A percentile compares a stretch with the other conserved stretches of the same genome.
These are phyloP conservation scores for Phytophthora macrochlamydospora DNA, from an alignment of 352 stramenopile species.

Conservation along the genomic window DNA sequence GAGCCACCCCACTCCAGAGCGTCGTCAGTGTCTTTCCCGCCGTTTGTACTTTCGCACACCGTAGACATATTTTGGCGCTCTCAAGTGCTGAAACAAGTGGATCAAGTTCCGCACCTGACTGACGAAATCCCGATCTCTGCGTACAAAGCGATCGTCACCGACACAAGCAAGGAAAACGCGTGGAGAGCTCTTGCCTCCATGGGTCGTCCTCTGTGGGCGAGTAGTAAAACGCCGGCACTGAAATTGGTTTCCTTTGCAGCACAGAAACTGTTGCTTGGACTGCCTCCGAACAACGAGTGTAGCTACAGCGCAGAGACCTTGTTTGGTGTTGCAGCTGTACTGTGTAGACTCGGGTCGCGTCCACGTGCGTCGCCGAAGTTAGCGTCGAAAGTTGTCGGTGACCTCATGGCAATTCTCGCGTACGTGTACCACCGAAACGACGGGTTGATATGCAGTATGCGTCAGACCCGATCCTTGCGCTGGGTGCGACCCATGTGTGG, in stretches of 20 bases:
- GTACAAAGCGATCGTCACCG: not conserved
- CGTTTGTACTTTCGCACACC: slow-evolving; percentile 9
- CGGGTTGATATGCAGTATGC: slow-evolving; percentile 24
- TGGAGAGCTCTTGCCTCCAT: not conserved
- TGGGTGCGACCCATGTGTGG: slow-evolving; percentile 25
- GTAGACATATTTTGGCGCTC: slow-evolving; percentile 3
- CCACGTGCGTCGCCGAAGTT: slow-evolving; percentile 18
- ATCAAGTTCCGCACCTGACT: not conserved
- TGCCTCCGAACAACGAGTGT: not conserved
- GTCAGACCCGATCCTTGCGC: slow-evolving; percentile 7
- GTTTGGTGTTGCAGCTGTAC: slow-evolving; percentile 18
- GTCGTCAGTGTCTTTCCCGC: not conserved
- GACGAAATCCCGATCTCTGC: not conserved
- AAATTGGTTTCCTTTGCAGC: slow-evolving; percentile 1
- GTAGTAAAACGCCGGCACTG: not conserved
- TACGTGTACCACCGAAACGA: slow-evolving; percentile 26
- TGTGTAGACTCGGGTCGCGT: slow-evolving; percentile 30
- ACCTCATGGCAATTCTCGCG: slow-evolving; percentile 29
- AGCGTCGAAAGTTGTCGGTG: slow-evolving; percentile 19
- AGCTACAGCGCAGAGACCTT: slow-evolving; percentile 9
- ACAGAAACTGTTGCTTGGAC: slow-evolving; percentile 4
- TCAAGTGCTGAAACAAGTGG: not conserved
- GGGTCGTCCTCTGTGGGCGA: slow-evolving; percentile 4
- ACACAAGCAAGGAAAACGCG: not conserved
- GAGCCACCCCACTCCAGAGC: not conserved